Conservation (phyloP, 1,139 yeast species). For the Zygosaccharomyces sapae region DNA sequence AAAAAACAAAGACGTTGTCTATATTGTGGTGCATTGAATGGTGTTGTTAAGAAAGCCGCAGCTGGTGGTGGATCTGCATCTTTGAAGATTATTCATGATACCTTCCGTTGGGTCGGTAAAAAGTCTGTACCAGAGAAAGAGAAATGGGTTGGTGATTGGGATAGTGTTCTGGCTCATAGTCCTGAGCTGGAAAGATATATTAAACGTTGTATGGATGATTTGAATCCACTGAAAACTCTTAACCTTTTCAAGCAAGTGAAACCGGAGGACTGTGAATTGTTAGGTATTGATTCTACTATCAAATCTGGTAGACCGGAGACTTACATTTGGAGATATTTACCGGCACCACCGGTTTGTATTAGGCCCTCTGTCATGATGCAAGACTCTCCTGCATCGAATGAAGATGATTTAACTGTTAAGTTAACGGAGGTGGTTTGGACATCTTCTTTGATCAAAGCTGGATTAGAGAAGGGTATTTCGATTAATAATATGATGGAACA, state of each 20-base stretch:
- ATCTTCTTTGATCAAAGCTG: constrained; percentile 85
- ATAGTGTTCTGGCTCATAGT: constrained; percentile 59
- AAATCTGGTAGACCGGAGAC: constrained; percentile 93
- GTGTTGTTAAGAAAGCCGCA: constrained; percentile 97
- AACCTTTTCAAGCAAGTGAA: constrained; percentile 80
- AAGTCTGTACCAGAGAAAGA: constrained; percentile 80
- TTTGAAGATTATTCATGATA: constrained; percentile 89
- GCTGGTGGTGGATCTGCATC: constrained; percentile 90
- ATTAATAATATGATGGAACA: constrained; percentile 94
- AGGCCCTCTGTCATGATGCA: constrained; percentile 96
- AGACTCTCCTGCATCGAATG: constrained; percentile 82
- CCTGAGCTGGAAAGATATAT: constrained; percentile 89
- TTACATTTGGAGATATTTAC: constrained; percentile 94
- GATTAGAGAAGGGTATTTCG: constrained; percentile 90
- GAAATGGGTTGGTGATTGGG: constrained; percentile 82
- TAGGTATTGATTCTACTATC: constrained; percentile 78
- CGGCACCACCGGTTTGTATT: constrained; percentile 98
- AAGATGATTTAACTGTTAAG: constrained; percentile 95
- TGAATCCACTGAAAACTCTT: constrained; percentile 86
- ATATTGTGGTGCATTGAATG: constrained; percentile 82
- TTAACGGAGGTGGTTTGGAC: constrained; percentile 97
- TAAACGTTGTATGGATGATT: constrained; percentile 85
- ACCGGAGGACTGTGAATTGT: constrained; percentile 84
- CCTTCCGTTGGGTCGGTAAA: constrained; percentile 94
- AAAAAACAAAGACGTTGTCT: constrained; percentile 91